A percentile compares a stretch with the other conserved stretches of the same genome.
Evolutionary conservation across 1,284 basidiomycete species (phyloP).

Genomic region (Sanghuangporus baumii): DNA sequence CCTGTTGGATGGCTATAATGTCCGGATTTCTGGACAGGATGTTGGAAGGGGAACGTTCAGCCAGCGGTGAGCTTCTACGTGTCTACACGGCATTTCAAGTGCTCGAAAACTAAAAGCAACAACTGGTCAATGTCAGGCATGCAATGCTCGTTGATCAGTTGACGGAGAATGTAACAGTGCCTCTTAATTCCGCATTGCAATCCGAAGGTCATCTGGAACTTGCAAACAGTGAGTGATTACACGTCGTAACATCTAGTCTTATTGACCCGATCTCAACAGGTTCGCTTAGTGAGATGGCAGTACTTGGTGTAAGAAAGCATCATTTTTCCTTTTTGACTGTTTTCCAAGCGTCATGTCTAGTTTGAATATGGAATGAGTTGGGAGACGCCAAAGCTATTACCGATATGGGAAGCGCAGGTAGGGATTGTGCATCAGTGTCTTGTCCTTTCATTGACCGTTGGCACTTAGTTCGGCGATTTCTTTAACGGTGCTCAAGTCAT

Average conservation of each 20-base stretch:
- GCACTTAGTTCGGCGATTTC: constrained; percentile 76
- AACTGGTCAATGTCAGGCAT: constrained; percentile 41
- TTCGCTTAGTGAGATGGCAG: constrained; percentile 81
- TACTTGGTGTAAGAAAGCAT: constrained; percentile 60
- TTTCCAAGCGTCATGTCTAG: constrained; percentile 28
- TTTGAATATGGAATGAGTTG: constrained; percentile 89
- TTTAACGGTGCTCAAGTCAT: constrained; percentile 86
- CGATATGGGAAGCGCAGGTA: constrained; percentile 89
- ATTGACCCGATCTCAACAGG: constrained; percentile 37
- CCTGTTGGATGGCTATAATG: constrained; percentile 72
- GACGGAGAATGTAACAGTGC: constrained; percentile 72
- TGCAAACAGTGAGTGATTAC: constrained; percentile 65
- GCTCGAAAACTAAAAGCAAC: background rate
- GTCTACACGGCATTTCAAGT: background rate
- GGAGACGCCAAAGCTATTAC: constrained; percentile 73
- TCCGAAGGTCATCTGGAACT: constrained; percentile 71
- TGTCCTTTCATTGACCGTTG: constrained; percentile 1
- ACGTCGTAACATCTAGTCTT: background rate
- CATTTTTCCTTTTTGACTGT: constrained; percentile 7
- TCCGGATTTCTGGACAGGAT: constrained; percentile 87
- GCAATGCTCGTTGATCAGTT: constrained; percentile 88
- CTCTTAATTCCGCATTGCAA: constrained; percentile 64
- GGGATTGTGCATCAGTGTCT: background rate
- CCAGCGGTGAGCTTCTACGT: constrained; percentile 48
- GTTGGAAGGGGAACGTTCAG: constrained; percentile 88